A percentile compares a stretch with the other conserved stretches of the same genome.
phyloP scores from a whole-genome alignment of 768 basidiomycete species.

The Naganishia vaughanmartiniae region DNA sequence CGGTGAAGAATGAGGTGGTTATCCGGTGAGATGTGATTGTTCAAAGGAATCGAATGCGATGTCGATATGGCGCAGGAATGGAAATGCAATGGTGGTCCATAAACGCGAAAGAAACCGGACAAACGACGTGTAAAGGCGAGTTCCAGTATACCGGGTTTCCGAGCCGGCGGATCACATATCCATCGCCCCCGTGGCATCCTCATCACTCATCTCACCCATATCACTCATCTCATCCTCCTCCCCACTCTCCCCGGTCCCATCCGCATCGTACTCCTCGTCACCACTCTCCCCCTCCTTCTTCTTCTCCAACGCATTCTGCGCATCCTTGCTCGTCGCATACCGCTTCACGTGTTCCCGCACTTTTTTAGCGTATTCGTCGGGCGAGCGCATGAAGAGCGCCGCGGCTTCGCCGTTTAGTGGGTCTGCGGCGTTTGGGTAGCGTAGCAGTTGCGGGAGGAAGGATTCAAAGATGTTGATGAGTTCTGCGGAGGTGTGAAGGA shows the following conservation, averaged over 20 bases:
- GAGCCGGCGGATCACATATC: slow-evolving; percentile 18
- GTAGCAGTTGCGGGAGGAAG: slow-evolving; percentile 91
- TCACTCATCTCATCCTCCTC: slow-evolving; percentile 43
- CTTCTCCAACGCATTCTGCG: slow-evolving; percentile 66
- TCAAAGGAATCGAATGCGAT: too few relatives aligned
- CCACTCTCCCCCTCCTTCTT: slow-evolving; percentile 40
- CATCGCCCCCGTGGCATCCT: slow-evolving; percentile 29
- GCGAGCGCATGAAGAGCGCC: slow-evolving; percentile 93
- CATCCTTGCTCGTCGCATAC: slow-evolving; percentile 85
- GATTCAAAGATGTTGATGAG: slow-evolving; percentile 99
- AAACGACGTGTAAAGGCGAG: neutral
- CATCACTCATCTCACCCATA: slow-evolving; percentile 51
- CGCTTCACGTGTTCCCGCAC: slow-evolving; percentile 97
- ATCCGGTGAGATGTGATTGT: too few relatives aligned
- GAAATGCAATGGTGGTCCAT: neutral
- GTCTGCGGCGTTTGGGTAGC: slow-evolving; percentile 98
- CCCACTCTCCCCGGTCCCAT: slow-evolving; percentile 53
- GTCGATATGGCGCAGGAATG: too few relatives aligned
- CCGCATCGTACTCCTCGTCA: slow-evolving; percentile 59
- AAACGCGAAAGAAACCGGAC: neutral
- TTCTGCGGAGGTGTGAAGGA: slow-evolving; percentile 58
- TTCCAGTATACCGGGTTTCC: too few relatives aligned
- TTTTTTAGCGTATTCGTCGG: slow-evolving; percentile 88
- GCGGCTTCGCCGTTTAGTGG: slow-evolving; percentile 98
- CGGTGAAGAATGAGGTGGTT: too few relatives aligned